phyloP scores from a whole-genome alignment of 345 rosid species.

The Stellera chamaejasme region DNA sequence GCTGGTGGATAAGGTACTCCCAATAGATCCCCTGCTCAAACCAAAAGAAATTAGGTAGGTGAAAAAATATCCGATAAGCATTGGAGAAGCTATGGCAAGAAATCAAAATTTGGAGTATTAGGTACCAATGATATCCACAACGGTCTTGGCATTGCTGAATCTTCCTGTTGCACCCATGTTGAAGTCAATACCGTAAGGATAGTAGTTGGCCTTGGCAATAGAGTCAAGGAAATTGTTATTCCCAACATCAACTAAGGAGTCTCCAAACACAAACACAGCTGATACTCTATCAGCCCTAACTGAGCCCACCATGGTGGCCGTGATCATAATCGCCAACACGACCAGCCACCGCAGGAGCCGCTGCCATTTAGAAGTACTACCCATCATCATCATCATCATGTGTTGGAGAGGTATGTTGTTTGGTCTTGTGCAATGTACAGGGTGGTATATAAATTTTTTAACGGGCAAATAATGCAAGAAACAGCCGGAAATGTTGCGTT shows the following conservation, averaged over 20 bases:
- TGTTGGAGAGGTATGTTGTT: background rate
- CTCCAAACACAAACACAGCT: constrained; percentile 83
- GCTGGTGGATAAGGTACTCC: constrained; percentile 57
- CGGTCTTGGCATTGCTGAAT: constrained; percentile 67
- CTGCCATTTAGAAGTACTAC: background rate
- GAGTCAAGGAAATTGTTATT: constrained; percentile 68
- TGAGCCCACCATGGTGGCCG: constrained; percentile 16
- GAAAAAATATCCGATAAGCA: too few species aligned
- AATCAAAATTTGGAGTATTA: background rate
- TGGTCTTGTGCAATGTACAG: background rate
- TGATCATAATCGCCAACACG: constrained; percentile 8
- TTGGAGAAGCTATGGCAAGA: too few species aligned
- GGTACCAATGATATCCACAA: constrained; percentile 59
- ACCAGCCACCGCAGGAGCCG: constrained; percentile 9
- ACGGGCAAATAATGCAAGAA: constrained; percentile 10
- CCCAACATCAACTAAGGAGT: constrained; percentile 73
- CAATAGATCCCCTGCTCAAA: constrained; percentile 41
- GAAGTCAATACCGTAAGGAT: constrained; percentile 79
- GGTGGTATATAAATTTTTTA: background rate
- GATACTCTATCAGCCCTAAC: constrained; percentile 38
- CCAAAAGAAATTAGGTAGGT: background rate
- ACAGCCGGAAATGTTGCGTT: constrained; percentile 11
- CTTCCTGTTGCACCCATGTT: constrained; percentile 64
- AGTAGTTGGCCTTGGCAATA: constrained; percentile 60
- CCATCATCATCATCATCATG: background rate